Evolutionary conservation across 2,329 filamentous ascomycete species (phyloP).

Genomic region (Whalleya microplaca): DNA sequence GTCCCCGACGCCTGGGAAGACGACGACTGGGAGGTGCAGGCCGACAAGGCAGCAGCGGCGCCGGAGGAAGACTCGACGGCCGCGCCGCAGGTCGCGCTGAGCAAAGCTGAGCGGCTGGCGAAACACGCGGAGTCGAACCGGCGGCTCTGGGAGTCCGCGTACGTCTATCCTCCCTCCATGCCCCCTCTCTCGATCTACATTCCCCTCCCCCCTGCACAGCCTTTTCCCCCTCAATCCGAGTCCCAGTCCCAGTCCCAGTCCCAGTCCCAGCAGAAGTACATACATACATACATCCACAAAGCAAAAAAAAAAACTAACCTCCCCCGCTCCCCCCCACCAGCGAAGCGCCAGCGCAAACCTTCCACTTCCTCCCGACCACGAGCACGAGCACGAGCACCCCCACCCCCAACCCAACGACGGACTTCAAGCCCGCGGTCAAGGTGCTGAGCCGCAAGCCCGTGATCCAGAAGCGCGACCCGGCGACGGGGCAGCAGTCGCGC

Average conservation of each 20-base stretch:
- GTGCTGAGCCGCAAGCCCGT: conserved; percentile 82
- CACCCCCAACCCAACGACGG: conserved; percentile 56
- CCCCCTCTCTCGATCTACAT: not conserved
- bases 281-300: too few relatives aligned
- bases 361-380: conserved; percentile 69
- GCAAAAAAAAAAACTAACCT: not conserved
- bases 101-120: conserved; percentile 76
- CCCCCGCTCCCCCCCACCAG: conserved; percentile 45
- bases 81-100: conserved; percentile 51
- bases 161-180: conserved; percentile 39
- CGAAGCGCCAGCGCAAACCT: conserved; percentile 64
- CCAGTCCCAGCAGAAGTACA: too few relatives aligned
- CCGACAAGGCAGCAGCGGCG: conserved; percentile 58
- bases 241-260: too few relatives aligned
- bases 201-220: not conserved
- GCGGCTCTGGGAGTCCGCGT: conserved; percentile 90
- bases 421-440: conserved; percentile 82
- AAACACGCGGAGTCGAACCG: conserved; percentile 83
- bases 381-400: conserved; percentile 2
- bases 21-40: conserved; percentile 83
- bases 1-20: conserved; percentile 82
- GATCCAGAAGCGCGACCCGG: conserved; percentile 38
- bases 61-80: conserved; percentile 37
- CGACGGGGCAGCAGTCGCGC: conserved; percentile 57
- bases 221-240: not conserved